Conservation (phyloP, 345 rosid species). For the Populus simonii region DNA sequence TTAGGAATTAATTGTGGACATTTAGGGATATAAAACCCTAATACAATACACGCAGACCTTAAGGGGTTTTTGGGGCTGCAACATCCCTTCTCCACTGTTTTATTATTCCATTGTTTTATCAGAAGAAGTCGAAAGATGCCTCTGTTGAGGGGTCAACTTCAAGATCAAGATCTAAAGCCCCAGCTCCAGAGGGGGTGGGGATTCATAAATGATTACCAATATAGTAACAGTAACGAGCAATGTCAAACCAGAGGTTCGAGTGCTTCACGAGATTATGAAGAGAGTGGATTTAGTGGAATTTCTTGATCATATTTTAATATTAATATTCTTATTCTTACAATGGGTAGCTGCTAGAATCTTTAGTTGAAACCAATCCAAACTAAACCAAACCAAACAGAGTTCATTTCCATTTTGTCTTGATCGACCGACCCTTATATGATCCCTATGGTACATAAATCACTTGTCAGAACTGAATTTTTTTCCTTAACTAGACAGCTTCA, state of each 20-base stretch:
- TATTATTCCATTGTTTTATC: too few relatives aligned
- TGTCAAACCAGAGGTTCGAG: slow-evolving; percentile 8
- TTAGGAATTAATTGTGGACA: too few relatives aligned
- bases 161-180: slow-evolving; percentile 33
- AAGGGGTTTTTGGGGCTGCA: too few relatives aligned
- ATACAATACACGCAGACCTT: too few relatives aligned
- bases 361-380: slow-evolving; percentile 8
- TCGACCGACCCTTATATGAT: not conserved
- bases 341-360: slow-evolving; percentile 22
- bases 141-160: slow-evolving; percentile 8
- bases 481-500: slow-evolving; percentile 5
- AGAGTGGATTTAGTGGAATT: slow-evolving; percentile 7
- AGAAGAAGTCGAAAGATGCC: slow-evolving; percentile 40
- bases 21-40: too few relatives aligned
- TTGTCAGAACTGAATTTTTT: not conserved
- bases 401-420: not conserved
- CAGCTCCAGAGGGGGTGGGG: slow-evolving; percentile 31
- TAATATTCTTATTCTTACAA: not conserved
- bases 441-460: not conserved
- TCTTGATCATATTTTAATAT: slow-evolving; percentile 9
- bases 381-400: not conserved
- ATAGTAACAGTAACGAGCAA: not conserved
- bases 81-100: too few relatives aligned
- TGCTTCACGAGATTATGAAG: slow-evolving; percentile 21
- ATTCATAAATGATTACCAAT: slow-evolving; percentile 32